Evolutionary conservation across 768 basidiomycete genomes (phyloP).

Genomic region (Boletus tylopilopsis): DNA sequence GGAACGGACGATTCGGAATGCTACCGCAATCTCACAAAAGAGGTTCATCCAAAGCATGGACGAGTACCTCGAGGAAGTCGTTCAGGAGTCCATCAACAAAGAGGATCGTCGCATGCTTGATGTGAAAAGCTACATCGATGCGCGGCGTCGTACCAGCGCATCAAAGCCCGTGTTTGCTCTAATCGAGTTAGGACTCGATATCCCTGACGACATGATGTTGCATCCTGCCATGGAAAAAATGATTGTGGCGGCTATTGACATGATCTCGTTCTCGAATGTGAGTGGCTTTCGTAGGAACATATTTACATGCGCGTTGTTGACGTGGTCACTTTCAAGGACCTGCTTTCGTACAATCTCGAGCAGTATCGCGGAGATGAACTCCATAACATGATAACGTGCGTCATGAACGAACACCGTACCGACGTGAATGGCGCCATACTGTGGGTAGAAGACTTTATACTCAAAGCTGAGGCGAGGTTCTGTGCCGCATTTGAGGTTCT

Average conservation of each 20-base stretch:
- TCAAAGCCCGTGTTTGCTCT: conserved; percentile 38
- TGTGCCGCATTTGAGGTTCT: conserved; percentile 10
- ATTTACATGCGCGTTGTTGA: neutral
- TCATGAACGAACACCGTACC: conserved; percentile 40
- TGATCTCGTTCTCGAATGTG: conserved; percentile 27
- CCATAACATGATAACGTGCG: conserved; percentile 46
- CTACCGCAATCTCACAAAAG: conserved; percentile 7
- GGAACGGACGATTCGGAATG: conserved; percentile 3
- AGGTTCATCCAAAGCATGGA: conserved; percentile 38
- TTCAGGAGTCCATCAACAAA: conserved; percentile 42
- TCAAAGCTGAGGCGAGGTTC: conserved; percentile 2
- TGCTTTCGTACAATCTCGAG: conserved; percentile 31
- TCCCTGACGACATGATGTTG: conserved; percentile 37
- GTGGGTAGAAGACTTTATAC: conserved; percentile 11
- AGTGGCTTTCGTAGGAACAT: conserved; percentile 5
- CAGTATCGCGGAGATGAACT: conserved; percentile 27
- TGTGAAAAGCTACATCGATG: conserved; percentile 37
- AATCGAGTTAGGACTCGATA: conserved; percentile 33
- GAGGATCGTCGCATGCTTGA: conserved; percentile 29
- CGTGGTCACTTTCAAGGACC: conserved; percentile 4
- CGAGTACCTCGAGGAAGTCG: conserved; percentile 35
- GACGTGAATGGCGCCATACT: conserved; percentile 17
- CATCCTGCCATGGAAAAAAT: conserved; percentile 37
- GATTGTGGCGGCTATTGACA: conserved; percentile 26
- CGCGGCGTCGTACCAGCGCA: conserved; percentile 40